Conservation (phyloP, 106 monocot species). For the Hemerocallis citrina region DNA sequence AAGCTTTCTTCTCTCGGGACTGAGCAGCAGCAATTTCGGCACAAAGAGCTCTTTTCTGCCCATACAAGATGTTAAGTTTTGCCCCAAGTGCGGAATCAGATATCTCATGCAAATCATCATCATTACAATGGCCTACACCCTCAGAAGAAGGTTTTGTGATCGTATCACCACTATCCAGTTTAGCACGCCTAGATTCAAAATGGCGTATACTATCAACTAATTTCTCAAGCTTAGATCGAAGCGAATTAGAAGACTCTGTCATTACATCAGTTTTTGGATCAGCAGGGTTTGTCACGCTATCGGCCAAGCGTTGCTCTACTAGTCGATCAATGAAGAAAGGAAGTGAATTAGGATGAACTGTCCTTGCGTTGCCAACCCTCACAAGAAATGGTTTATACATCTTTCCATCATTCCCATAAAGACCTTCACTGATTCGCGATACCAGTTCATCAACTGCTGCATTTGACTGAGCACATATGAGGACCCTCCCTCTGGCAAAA, state of each 20-base stretch:
- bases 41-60: slow-evolving; percentile 67
- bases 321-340: slow-evolving; percentile 95
- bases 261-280: slow-evolving; percentile 28
- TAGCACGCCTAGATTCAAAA: slow-evolving; percentile 76
- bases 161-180: slow-evolving; percentile 30
- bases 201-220: slow-evolving; percentile 65
- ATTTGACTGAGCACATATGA: slow-evolving; percentile 95
- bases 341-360: slow-evolving; percentile 79
- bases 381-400: slow-evolving; percentile 81
- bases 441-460: slow-evolving; percentile 98
- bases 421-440: slow-evolving; percentile 65
- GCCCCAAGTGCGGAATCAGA: slow-evolving; percentile 56
- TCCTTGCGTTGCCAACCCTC: slow-evolving; percentile 90
- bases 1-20: slow-evolving; percentile 63
- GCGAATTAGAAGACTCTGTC: slow-evolving; percentile 41
- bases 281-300: slow-evolving; percentile 21
- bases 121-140: slow-evolving; percentile 14
- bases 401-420: slow-evolving; percentile 80
- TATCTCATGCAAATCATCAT: slow-evolving; percentile 34
- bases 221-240: slow-evolving; percentile 75
- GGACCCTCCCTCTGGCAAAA: slow-evolving; percentile 55
- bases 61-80: slow-evolving; percentile 74
- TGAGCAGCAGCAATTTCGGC: slow-evolving; percentile 63
- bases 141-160: slow-evolving; percentile 13
- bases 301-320: slow-evolving; percentile 63